Evolutionary conservation across 148 eudicot species (phyloP), one percentile per base, ranked within the genome.

Genomic region (Rhododendron ovatum): DNA sequence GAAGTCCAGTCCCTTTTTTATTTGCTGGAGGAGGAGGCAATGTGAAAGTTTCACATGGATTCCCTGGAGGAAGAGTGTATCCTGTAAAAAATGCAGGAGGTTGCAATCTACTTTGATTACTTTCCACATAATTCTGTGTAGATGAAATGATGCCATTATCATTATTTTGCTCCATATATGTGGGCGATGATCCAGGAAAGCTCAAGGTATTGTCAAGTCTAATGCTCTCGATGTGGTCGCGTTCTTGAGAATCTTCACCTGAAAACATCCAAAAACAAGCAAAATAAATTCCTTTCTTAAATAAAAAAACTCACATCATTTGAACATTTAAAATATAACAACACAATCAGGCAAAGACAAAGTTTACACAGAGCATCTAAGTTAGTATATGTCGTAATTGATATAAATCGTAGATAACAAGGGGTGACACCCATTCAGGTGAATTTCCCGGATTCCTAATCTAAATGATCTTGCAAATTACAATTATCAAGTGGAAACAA

Each of bases 21-120:
- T 97, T 98, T 47, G 95, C 94, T 82, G 99, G 99, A 47, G 99
- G 99, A 71, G 99, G 99, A 78, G 99, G 99, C 85, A 94, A 88
- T 84, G 92, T 88, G 88, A 97, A 97, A 80, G 71, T 87, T 88
- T 95, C 98, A 91, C 99, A 97, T 28, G 99, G 98, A 88, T 97
- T 95, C 77, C 99, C 98, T 2, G 95, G 93, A 82, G 96, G 98
- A 89, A 98, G 98, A 50, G 91, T 91, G 89, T 98, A 98, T 22
- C 99, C 99, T 41, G 91, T 90, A 87, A 95, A 95, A 89, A 91
- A 94, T 47, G 41, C 90, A 86, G 89, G 92, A 75, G 78, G 75
- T 35, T 41, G 86, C 13, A 50, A 43, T 51, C 69, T 43, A 82
- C 81, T 88, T 86, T n/a, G 83, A 77, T 17, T 80, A 50, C 55